phyloP scores from a whole-genome alignment of 768 basidiomycete species.

The Tephrocybe sp. region DNA sequence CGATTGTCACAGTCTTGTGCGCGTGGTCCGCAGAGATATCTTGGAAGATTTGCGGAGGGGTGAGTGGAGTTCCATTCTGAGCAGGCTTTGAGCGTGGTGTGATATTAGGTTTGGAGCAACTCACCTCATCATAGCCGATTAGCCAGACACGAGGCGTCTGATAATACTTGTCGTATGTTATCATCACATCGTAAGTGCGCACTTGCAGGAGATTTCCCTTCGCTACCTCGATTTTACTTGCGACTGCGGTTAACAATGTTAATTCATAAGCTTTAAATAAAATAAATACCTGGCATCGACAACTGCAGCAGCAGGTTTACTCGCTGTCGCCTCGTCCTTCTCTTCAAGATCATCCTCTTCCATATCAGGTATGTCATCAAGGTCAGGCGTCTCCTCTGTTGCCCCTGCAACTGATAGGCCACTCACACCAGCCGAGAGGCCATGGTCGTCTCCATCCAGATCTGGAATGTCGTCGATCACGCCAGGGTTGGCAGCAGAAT shows the following conservation, averaged over 20 bases:
- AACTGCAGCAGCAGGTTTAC: slow-evolving; percentile 39
- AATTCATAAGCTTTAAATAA: background rate
- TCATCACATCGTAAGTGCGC: slow-evolving; percentile 98
- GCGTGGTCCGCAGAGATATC: slow-evolving; percentile 97
- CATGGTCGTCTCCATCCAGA: slow-evolving; percentile 55
- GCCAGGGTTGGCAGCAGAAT: slow-evolving; percentile 56
- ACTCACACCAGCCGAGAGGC: slow-evolving; percentile 43
- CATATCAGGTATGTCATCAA: slow-evolving; percentile 99
- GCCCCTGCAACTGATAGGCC: slow-evolving; percentile 42
- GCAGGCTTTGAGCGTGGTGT: slow-evolving; percentile 8
- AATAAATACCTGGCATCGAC: slow-evolving; percentile 49
- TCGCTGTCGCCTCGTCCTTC: slow-evolving; percentile 82
- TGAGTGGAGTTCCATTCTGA: slow-evolving; percentile 86
- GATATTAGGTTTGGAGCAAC: slow-evolving; percentile 1
- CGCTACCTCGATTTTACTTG: slow-evolving; percentile 63
- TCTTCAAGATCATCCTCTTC: slow-evolving; percentile 91
- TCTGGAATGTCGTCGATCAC: slow-evolving; percentile 87
- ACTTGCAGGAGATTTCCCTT: slow-evolving; percentile 90
- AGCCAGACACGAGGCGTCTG: slow-evolving; percentile 98
- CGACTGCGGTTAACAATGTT: no score
- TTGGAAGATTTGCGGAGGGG: slow-evolving; percentile 90
- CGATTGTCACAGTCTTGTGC: slow-evolving; percentile 97
- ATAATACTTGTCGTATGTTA: slow-evolving; percentile 99
- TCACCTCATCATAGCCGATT: slow-evolving; percentile 93
- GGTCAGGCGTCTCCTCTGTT: slow-evolving; percentile 71